Conservation (phyloP, 2,329 filamentous ascomycete genomes). For the Penicillium nordicum region DNA sequence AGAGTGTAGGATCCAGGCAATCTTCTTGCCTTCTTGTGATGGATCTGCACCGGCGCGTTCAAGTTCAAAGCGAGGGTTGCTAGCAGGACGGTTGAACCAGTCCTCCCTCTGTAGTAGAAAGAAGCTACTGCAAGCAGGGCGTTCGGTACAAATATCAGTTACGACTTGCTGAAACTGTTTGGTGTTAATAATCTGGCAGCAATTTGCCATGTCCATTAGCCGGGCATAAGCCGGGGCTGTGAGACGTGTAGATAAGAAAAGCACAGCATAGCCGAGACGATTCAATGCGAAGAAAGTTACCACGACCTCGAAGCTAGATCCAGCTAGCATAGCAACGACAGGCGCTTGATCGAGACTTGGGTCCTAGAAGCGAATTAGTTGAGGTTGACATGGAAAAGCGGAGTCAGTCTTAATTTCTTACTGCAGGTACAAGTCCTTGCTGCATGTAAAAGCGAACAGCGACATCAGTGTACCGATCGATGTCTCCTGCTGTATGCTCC, state of each 20-base stretch:
- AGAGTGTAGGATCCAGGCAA: constrained; percentile 47
- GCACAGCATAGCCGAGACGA: constrained; percentile 54
- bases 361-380: constrained; percentile 8
- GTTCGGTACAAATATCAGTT: constrained; percentile 14
- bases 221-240: constrained; percentile 50
- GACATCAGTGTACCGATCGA: constrained; percentile 24
- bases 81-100: constrained; percentile 19
- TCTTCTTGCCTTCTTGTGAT: constrained; percentile 31
- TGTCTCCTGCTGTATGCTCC: constrained; percentile 19
- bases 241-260: constrained; percentile 55
- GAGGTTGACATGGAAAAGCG: rapidly evolving
- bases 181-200: constrained; percentile 24
- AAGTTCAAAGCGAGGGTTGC: constrained; percentile 9
- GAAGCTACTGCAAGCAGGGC: constrained; percentile 22
- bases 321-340: constrained; percentile 52
- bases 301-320: constrained; percentile 55
- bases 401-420: constrained; percentile 6
- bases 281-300: constrained; percentile 54
- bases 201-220: constrained; percentile 44
- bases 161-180: constrained; percentile 22
- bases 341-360: constrained; percentile 31
- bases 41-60: constrained; percentile 19
- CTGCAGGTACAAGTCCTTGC: constrained; percentile 17
- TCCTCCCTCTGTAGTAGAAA: constrained; percentile 18
- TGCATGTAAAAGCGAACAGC: constrained; percentile 20